A percentile compares a stretch with the other conserved stretches of the same genome.
These are phyloP conservation scores for Cladosporium sp. DNA, from an alignment of 2,329 filamentous ascomycete species.

Conservation along the genomic window DNA sequence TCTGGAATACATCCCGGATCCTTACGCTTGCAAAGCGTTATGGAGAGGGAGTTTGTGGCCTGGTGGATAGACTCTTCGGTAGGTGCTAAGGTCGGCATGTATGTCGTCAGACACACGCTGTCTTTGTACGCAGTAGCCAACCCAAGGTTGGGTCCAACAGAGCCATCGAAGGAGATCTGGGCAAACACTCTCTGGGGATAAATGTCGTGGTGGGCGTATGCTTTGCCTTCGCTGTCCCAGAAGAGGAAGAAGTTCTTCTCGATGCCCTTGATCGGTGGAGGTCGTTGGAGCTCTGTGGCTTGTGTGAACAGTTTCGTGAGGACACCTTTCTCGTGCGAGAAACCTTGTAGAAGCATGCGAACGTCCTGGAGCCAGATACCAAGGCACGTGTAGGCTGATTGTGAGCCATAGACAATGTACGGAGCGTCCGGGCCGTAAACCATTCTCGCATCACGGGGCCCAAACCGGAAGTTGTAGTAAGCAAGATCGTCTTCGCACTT, in stretches of 20 bases:
- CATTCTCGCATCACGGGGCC: constrained; percentile 57
- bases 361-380: constrained; percentile 56
- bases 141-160: constrained; percentile 46
- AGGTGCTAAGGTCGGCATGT: constrained; percentile 13
- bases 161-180: constrained; percentile 42
- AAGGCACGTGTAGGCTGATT: constrained; percentile 53
- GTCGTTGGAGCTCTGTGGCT: constrained; percentile 51
- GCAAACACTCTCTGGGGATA: constrained; percentile 49
- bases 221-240: constrained; percentile 48
- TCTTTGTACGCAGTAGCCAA: constrained; percentile 37
- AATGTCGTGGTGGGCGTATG: constrained; percentile 54
- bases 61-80: constrained; percentile 48
- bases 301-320: constrained; percentile 32
- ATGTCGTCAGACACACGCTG: constrained; percentile 44
- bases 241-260: constrained; percentile 64
- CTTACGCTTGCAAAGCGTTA: constrained; percentile 51
- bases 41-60: constrained; percentile 54
- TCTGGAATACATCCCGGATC: constrained; percentile 43
- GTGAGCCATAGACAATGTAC: constrained; percentile 53
- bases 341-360: constrained; percentile 33
- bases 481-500: constrained; percentile 34
- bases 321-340: background rate
- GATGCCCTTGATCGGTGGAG: constrained; percentile 40
- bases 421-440: constrained; percentile 52
- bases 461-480: constrained; percentile 43